Evolutionary conservation across 345 rosid genomes (phyloP), one percentile per base, ranked within the genome.

Genomic region (Bruguiera sexangula): DNA sequence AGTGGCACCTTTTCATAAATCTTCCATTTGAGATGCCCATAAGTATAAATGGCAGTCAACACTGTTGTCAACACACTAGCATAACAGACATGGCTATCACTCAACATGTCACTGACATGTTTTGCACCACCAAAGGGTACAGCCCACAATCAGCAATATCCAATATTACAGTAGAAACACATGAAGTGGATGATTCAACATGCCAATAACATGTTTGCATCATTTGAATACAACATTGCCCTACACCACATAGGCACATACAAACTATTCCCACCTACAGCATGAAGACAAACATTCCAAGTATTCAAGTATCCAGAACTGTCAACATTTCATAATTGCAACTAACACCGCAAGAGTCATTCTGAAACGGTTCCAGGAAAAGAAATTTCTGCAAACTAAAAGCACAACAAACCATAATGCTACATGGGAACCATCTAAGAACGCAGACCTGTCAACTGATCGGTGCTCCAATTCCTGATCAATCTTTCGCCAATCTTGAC

Each of bases 401-500:
- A 10, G 43, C 29, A 29, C 48, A 72, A 39, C 56, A 26, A 63
- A 36, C 58, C 27, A 64, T 29, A 66, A 68, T 51, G 55, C 51
- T 57, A 62, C 32, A 36, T 20, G 26, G 71, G 21, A 56, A 70
- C 30, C 39, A 9, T 21, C 31, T n/a, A 59, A 73, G 26, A 52
- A 19, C 9, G 37, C 75, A 32, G 19, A 86, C 99, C 99, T 87
- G 78, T 86, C 98, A 70, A 90, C 80, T 19, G 91, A 61, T 75
- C 96, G 91, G 73, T 83, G 97, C 73, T 95, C 99, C 84, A 95
- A 85, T 57, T 95, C 85, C 69, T 78, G 79, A 80, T 95, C 98
- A 76, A 92, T 86, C 82, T 92, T 92, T 0, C 96, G 91, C 99
- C 99, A 90, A 78, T 95, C 94, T 80, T 82, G 78, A 51, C 99